phyloP scores from a whole-genome alignment of 2,329 filamentous ascomycete genomes.

The Fusarium brachygibbosum region DNA sequence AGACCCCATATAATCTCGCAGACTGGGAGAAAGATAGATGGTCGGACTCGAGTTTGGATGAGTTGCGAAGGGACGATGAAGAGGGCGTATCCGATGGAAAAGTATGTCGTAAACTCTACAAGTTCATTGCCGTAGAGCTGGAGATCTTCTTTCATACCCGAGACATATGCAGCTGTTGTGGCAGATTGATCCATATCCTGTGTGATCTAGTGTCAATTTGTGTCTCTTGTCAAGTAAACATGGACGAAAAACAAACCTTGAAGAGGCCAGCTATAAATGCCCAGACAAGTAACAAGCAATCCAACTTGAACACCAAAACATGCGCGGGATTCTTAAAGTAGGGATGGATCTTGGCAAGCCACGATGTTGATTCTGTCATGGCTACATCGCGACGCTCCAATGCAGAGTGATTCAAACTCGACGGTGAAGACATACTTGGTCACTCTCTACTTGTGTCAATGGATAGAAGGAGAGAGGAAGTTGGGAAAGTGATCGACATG shows the following conservation, averaged over 20 bases:
- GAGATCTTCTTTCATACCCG: slow-evolving; percentile 44
- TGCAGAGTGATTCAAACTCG: slow-evolving; percentile 17
- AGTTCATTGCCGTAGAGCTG: slow-evolving; percentile 36
- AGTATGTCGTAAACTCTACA: slow-evolving; percentile 46
- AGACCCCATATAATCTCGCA: slow-evolving; percentile 45
- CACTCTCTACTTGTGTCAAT: not conserved
- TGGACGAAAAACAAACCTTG: slow-evolving; percentile 1
- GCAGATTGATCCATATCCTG: slow-evolving; percentile 46
- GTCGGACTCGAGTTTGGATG: slow-evolving; percentile 43
- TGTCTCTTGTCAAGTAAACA: not conserved
- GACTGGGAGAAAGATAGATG: slow-evolving; percentile 38
- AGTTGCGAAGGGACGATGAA: slow-evolving; percentile 44
- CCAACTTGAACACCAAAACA: slow-evolving; percentile 50
- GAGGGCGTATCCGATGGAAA: slow-evolving; percentile 44
- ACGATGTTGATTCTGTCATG: slow-evolving; percentile 40
- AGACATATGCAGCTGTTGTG: slow-evolving; percentile 42
- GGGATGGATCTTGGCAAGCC: slow-evolving; percentile 50
- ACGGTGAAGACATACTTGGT: slow-evolving; percentile 19
- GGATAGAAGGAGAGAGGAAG: not conserved
- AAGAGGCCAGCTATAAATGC: slow-evolving; percentile 38
- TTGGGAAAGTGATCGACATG: slow-evolving; percentile 14
- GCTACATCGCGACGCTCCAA: not conserved
- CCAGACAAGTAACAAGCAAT: slow-evolving; percentile 48
- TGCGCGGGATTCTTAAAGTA: slow-evolving; percentile 50
- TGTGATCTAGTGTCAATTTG: not conserved